Base-by-base conservation (phyloP, 371 early-diverging fungal genomes). In the Mortierella sp. region DNA sequence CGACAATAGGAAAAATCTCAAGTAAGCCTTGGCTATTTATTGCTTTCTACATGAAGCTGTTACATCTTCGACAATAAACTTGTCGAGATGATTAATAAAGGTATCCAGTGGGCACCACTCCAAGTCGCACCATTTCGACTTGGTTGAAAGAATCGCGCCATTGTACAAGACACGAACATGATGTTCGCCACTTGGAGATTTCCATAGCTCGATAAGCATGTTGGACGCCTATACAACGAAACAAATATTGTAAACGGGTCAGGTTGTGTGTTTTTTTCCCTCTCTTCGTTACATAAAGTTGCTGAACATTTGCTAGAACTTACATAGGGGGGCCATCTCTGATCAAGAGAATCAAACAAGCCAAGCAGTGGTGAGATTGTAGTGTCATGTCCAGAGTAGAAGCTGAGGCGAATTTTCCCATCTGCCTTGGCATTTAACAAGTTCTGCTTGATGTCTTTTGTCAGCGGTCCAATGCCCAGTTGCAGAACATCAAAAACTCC, bases 271-370 rank as follows among this genome's bases (percentile, higher is more conserved):
- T 51, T 19, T 51, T 19, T 23, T n/a, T n/a, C 15, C 7, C 51
- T 51, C 23, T 51, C 32, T 15, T 7, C 10, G 5, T 19, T 17
- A 29, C 28, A 35, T 6, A 35, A 9, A 15, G 23, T 49, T 23
- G 7, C 58, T 28, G 17, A 17, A 53, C 54, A 40, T 31, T 22
- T 4, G 59, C 26, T 53, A 61, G 12, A 26, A 26, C 70, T 40
- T 66, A 79, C 88, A 71, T 89, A 90, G 9, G 91, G 89, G 29
- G 91, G 91, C 90, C 90, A 90, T 35, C 84, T 66, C 76, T 80
- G 78, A 68, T 85, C 82, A 6, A 43, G 43, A 0, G 86, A 75
- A 15, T 83, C 76, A 23, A 90, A 64, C 23, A 84, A 57, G 7
- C 77, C 86, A 37, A 89, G 72, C 40, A 90, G 54, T 3, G 86